phyloP scores from a whole-genome alignment of 2,329 filamentous ascomycete genomes.

The Basipetospora sp. region DNA sequence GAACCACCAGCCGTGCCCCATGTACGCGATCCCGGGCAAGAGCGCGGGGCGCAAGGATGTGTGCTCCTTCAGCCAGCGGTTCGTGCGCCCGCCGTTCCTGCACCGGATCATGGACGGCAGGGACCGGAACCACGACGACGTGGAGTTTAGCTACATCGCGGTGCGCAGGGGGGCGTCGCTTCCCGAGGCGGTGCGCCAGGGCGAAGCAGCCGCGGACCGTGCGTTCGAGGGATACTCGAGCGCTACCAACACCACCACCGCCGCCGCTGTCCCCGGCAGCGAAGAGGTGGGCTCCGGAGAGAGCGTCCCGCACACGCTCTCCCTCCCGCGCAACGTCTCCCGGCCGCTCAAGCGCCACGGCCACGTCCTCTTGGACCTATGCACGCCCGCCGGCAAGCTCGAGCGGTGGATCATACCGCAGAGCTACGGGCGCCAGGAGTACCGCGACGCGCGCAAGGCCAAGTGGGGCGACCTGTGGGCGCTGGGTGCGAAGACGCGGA shows the following conservation, averaged over 20 bases:
- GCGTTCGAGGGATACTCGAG: constrained; percentile 66
- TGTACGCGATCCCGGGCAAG: constrained; percentile 63
- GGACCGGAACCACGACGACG: constrained; percentile 72
- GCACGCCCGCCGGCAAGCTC: constrained; percentile 69
- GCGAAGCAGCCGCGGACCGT: constrained; percentile 36
- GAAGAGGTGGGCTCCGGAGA: no score
- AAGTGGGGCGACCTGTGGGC: constrained; percentile 93
- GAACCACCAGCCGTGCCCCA: constrained; percentile 74
- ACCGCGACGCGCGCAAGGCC: constrained; percentile 81
- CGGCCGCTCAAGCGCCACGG: constrained; percentile 75
- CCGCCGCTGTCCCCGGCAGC: constrained; percentile 13
- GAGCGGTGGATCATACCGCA: constrained; percentile 89
- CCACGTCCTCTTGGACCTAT: constrained; percentile 80
- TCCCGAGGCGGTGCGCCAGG: constrained; percentile 10
- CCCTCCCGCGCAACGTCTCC: constrained; percentile 64
- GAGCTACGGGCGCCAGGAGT: constrained; percentile 66
- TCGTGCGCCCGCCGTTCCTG: constrained; percentile 67
- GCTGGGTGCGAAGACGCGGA: constrained; percentile 76
- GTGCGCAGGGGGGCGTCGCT: constrained; percentile 55
- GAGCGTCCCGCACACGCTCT: constrained; percentile 38
- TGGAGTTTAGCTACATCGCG: constrained; percentile 79
- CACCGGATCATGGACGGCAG: constrained; percentile 57
- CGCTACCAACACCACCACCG: no score
- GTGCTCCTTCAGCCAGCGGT: constrained; percentile 83
- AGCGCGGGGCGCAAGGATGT: constrained; percentile 68